These are phyloP conservation scores for Zymoseptoria crescenta DNA, from an alignment of 2,329 filamentous ascomycete species.

Conservation along the genomic window DNA sequence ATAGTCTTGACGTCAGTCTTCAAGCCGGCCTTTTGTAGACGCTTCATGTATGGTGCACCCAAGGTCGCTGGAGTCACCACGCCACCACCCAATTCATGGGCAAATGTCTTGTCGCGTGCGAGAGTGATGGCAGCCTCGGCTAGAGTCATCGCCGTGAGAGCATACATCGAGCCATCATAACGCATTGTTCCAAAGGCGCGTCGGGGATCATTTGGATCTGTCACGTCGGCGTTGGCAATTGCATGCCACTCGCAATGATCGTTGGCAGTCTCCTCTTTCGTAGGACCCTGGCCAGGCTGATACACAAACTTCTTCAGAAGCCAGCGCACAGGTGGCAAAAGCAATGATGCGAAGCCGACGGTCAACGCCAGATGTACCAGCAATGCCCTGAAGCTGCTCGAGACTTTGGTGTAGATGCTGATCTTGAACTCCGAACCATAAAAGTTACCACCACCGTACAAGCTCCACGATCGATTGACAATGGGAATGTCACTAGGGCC, in stretches of 20 bases:
- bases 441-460: constrained; percentile 43
- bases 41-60: constrained; percentile 59
- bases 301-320: constrained; percentile 41
- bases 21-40: constrained; percentile 54
- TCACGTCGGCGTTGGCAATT: constrained; percentile 53
- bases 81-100: constrained; percentile 53
- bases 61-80: constrained; percentile 65
- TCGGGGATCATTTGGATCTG: constrained; percentile 38
- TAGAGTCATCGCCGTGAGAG: constrained; percentile 57
- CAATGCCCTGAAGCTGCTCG: constrained; percentile 41
- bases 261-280: constrained; percentile 43
- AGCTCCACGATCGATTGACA: constrained; percentile 52
- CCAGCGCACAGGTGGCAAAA: constrained; percentile 47
- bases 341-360: constrained; percentile 40
- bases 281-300: constrained; percentile 45
- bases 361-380: constrained; percentile 43
- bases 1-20: constrained; percentile 45
- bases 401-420: constrained; percentile 48
- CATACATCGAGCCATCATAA: constrained; percentile 57
- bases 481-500: constrained; percentile 48
- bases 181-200: constrained; percentile 50
- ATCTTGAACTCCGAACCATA: constrained; percentile 54
- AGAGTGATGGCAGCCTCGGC: constrained; percentile 59
- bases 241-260: constrained; percentile 58
- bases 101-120: constrained; percentile 47